Evolutionary conservation across 2,329 filamentous ascomycete genomes (phyloP), one percentile per base, ranked within the genome.

Genomic region (Ophiostoma piceae): DNA sequence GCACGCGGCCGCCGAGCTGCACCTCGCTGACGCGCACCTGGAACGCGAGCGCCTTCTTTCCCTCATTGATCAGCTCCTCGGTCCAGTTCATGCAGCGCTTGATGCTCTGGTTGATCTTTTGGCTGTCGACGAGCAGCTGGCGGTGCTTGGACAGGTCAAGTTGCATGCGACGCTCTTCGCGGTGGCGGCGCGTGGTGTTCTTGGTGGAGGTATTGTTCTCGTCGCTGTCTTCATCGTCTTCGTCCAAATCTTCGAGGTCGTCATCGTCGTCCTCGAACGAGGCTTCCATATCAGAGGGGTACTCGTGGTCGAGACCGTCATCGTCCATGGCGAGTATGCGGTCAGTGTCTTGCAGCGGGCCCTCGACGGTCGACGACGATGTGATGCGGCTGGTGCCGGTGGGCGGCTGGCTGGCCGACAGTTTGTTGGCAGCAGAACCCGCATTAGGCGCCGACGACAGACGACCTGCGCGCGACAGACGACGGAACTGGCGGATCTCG

Each of bases 21-120:
- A 96, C 84, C 75, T 98, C 94, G 73, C 88, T 91, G 9, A 91
- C 86, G 39, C 86, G 85, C 35, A 97, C 92, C 71, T 87, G 84
- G 77, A 97, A 97, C 66, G 90, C 90, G 1, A 99, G 75, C 11
- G 85, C 95, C 77, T 92, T 94, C 76, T 89, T 91, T 6, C 91
- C 95, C 74, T 97, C 93, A 67, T 87, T 89, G 77, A 99, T 97
- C 64, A 99, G 84, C 73, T 91, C 89, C 77, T 99, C 94, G 0
- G 94, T 96, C 86, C 92, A 94, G 74, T 89, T 88, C 43, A 97
- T 84, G 78, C 95, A 99, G 66, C 92, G 86, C 78, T 92, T 96
- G 65, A 99, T 85, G 77, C 92, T 96, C 78, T 96, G 92, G 77
- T 97, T 98, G 83, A 98, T 93, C 81, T 93, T 96, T 76, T 97